Percentiles rank a stretch among this genome's conserved stretches.
phyloP scores from a whole-genome alignment of 306 rosid genomes.

The Sicyos baderoa region DNA sequence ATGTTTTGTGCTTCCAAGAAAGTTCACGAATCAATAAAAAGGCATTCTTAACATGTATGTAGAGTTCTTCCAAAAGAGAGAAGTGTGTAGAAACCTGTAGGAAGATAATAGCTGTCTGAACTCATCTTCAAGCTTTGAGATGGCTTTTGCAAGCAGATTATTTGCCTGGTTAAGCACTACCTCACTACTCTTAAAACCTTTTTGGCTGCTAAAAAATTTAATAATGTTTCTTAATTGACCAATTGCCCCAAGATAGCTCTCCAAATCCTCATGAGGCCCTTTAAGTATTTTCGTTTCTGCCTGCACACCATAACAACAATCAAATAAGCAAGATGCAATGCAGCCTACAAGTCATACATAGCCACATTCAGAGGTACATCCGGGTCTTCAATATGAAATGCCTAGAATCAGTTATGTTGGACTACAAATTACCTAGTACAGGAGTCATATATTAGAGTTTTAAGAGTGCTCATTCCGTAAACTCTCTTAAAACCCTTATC shows the following conservation, averaged over 20 bases:
- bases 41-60: background rate
- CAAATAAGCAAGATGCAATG: background rate
- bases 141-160: slow-evolving; percentile 63
- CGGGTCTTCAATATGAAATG: background rate
- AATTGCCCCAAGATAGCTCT: slow-evolving; percentile 80
- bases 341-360: background rate
- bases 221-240: slow-evolving; percentile 72
- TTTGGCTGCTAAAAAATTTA: slow-evolving; percentile 62
- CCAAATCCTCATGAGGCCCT: slow-evolving; percentile 93
- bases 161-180: slow-evolving; percentile 61
- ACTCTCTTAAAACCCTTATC: too few species aligned
- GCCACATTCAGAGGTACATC: background rate
- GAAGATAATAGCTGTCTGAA: slow-evolving; percentile 60
- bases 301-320: slow-evolving; percentile 31
- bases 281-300: slow-evolving; percentile 65
- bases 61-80: background rate
- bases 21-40: background rate
- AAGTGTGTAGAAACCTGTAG: slow-evolving; percentile 56
- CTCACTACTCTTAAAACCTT: slow-evolving; percentile 59
- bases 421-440: too few species aligned
- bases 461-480: too few species aligned
- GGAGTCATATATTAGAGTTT: too few species aligned
- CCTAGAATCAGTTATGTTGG: too few species aligned
- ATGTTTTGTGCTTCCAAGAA: background rate
- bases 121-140: slow-evolving; percentile 86